Evolutionary conservation across 306 rosid genomes (phyloP), one percentile per base, ranked within the genome.

Genomic region (Urtica urens): DNA sequence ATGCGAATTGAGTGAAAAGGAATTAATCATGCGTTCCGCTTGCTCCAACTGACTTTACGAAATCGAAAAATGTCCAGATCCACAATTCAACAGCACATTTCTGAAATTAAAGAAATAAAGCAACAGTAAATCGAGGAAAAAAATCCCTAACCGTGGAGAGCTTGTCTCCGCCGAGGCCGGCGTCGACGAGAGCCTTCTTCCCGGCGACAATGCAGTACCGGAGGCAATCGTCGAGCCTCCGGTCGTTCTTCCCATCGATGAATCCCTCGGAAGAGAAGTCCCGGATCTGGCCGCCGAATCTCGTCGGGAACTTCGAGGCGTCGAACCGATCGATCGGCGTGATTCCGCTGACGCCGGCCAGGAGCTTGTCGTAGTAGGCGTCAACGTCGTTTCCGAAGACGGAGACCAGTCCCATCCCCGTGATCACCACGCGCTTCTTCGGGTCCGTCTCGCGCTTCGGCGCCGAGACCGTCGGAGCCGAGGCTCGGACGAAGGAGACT

Each of bases 181-280:
- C 99, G 49, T 62, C 43, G 40, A 73, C 96, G 16, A 92, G 87
- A 5, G 96, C 96, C 46, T 73, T 92, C 76, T 92, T 92, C 25
- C 96, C 96, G 2, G 96, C 96, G 1, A 92, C 94, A 75, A 85
- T 69, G 77, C 96, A 78, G 63, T 85, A 92, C 0, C 99, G 83
- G 35, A 85, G 88, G 43, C 83, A 85, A 57, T 92, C 94, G 23
- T 92, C 96, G 19, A 82, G 94, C 3, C 93, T 73, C 19, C 96
- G 73, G 49, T 92, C 99, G 29, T 92, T 85, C 74, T 92, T 92
- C 10, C 96, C 96, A 14, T 92, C 96, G 58, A 92, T 85, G 70
- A 82, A 85, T 0, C 99, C 99, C 59, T 85, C 68, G 0, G 94
- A 64, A 52, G n/a, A 58, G 58, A 92, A 92, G 10, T 75, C 87